These are phyloP conservation scores for Mycothermus thermophilus DNA, from an alignment of 495 filamentous ascomycete species.

Conservation along the genomic window DNA sequence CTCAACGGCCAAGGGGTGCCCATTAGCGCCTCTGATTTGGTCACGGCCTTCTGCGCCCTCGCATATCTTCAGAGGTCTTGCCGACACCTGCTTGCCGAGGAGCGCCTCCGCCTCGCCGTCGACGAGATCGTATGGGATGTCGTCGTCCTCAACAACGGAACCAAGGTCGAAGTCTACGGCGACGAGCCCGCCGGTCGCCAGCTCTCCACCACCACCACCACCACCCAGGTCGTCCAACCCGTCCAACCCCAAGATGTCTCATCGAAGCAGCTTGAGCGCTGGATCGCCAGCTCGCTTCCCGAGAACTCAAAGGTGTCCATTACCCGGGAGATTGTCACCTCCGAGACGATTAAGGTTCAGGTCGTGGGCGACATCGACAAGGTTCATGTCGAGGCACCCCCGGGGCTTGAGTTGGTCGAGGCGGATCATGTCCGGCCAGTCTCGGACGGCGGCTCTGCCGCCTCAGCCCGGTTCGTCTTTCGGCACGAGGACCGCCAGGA, in stretches of 20 bases:
- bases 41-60: conserved; percentile 54
- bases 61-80: conserved; percentile 60
- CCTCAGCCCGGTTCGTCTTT: conserved; percentile 18
- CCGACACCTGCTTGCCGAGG: conserved; percentile 42
- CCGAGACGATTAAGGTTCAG: conserved; percentile 59
- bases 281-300: conserved; percentile 32
- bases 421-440: conserved; percentile 20
- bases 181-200: too few relatives aligned
- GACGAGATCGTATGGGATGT: conserved; percentile 68
- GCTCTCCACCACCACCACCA: conserved; percentile 19
- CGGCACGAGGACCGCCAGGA: conserved; percentile 24
- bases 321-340: conserved; percentile 47
- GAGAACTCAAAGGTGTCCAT: conserved; percentile 46
- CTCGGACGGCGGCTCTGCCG: too few relatives aligned
- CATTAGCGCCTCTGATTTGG: conserved; percentile 50
- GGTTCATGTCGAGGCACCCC: conserved; percentile 47
- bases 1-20: conserved; percentile 43
- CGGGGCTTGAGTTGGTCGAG: conserved; percentile 52
- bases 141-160: conserved; percentile 53
- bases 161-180: conserved; percentile 44
- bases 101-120: conserved; percentile 35
- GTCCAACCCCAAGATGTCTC: conserved; percentile 27
- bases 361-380: conserved; percentile 48
- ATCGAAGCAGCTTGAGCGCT: conserved; percentile 29
- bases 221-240: conserved; percentile 31